Conservation (phyloP, 2,329 filamentous ascomycete species). For the Aspergillus fischeri region DNA sequence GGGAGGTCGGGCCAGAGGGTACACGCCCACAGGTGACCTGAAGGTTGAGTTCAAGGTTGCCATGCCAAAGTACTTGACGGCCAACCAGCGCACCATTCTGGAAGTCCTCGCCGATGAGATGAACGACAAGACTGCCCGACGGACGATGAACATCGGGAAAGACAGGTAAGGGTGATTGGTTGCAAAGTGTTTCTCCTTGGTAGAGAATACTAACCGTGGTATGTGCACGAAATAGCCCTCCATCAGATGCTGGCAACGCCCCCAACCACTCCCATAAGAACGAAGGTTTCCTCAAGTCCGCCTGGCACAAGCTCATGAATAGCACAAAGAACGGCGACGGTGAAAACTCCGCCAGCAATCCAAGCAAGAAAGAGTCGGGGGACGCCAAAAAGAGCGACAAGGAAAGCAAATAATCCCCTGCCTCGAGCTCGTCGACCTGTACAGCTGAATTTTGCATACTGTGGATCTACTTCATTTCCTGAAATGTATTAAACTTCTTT, state of each 20-base stretch:
- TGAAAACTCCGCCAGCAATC: constrained; percentile 25
- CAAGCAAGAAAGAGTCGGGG: constrained; percentile 25
- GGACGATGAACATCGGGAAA: constrained; percentile 77
- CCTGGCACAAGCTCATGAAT: constrained; percentile 90
- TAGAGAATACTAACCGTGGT: constrained; percentile 4
- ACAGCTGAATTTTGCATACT: constrained; percentile 11
- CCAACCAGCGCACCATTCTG: constrained; percentile 86
- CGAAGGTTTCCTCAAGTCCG: constrained; percentile 86
- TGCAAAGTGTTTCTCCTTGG: neutral
- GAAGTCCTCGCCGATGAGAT: constrained; percentile 98
- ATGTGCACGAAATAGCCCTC: constrained; percentile 12
- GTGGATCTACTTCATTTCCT: constrained; percentile 11
- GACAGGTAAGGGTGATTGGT: constrained; percentile 46
- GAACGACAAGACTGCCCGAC: constrained; percentile 84
- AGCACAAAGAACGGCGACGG: constrained; percentile 43
- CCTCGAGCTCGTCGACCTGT: constrained; percentile 28
- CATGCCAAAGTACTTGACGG: constrained; percentile 90
- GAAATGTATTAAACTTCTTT: constrained; percentile 21
- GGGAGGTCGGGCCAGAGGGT: constrained; percentile 55
- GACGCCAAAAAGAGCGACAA: constrained; percentile 17
- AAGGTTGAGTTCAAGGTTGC: constrained; percentile 90
- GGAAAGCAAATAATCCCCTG: constrained; percentile 32
- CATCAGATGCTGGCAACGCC: constrained; percentile 11
- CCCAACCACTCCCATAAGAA: constrained; percentile 60
- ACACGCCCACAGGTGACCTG: constrained; percentile 67